phyloP scores from a whole-genome alignment of 2,329 filamentous ascomycete genomes.

The Teratosphaeriaceae sp. region DNA sequence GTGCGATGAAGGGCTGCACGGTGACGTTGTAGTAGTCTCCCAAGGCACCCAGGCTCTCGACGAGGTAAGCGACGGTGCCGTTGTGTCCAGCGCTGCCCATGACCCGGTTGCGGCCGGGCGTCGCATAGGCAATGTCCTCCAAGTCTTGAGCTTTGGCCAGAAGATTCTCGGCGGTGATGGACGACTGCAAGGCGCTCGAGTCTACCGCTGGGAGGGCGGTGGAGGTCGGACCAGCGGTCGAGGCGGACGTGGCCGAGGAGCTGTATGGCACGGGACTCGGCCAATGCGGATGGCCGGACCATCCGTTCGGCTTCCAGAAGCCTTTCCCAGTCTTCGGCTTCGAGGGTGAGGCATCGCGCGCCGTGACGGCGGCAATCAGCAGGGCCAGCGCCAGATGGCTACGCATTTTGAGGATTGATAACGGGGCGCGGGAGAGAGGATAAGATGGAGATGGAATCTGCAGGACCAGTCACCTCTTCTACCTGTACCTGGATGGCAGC shows the following conservation, averaged over 20 bases:
- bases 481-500: too few relatives aligned
- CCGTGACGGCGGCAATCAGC: too few relatives aligned
- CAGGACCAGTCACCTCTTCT: too few relatives aligned
- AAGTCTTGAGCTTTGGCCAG: slow-evolving; percentile 24
- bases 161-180: slow-evolving; percentile 10
- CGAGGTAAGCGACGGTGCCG: slow-evolving; percentile 34
- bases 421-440: too few relatives aligned
- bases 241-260: not conserved
- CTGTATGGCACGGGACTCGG: not conserved
- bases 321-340: too few relatives aligned
- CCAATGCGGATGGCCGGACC: not conserved
- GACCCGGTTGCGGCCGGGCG: slow-evolving; percentile 31
- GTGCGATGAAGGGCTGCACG: slow-evolving; percentile 37
- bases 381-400: too few relatives aligned
- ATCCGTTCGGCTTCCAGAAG: too few relatives aligned
- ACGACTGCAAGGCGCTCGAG: not conserved
- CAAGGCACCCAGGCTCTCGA: slow-evolving; percentile 34
- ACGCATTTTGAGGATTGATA: too few relatives aligned
- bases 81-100: slow-evolving; percentile 34
- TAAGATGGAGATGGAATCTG: too few relatives aligned
- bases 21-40: slow-evolving; percentile 55
- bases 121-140: slow-evolving; percentile 33
- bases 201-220: not conserved
- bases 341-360: too few relatives aligned
- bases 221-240: not conserved